phyloP scores from a whole-genome alignment of 306 rosid species.

The Vigna unguiculata region DNA sequence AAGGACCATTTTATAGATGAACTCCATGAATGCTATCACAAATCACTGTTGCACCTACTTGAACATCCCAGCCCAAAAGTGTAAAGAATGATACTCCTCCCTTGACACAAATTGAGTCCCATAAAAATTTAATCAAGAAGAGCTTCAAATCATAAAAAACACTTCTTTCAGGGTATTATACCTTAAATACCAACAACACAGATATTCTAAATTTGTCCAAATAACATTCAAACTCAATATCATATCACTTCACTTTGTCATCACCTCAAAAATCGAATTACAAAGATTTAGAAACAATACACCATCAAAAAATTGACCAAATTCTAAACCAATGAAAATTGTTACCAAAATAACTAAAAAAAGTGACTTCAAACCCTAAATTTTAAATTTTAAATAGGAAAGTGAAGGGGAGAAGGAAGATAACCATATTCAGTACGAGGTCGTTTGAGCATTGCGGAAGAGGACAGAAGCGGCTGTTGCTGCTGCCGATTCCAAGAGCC shows the following conservation, averaged over 20 bases:
- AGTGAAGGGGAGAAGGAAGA: neutral
- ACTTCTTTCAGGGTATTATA: neutral
- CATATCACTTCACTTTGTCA: neutral
- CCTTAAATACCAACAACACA: neutral
- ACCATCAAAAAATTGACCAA: neutral
- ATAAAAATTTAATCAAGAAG: neutral
- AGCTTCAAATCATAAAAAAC: neutral
- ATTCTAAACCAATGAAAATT: neutral
- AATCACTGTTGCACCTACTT: neutral
- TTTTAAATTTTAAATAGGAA: neutral
- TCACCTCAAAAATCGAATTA: neutral
- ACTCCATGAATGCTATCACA: neutral
- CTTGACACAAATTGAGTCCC: neutral
- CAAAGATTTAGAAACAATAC: neutral
- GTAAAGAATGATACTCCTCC: neutral
- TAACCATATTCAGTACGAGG: conserved; percentile 76
- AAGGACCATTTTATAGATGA: neutral
- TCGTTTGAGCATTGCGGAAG: conserved; percentile 66
- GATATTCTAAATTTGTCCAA: neutral
- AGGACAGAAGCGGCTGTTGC: conserved; percentile 47
- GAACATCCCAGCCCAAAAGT: neutral
- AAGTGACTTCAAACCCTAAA: conserved; percentile 6
- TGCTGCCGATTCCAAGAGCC: conserved; percentile 76
- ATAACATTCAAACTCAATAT: neutral
- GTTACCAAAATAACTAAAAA: neutral